Percentiles rank a stretch among this genome's conserved stretches.
phyloP scores from a whole-genome alignment of 83 land plant genomes.

The Picea mariana region DNA sequence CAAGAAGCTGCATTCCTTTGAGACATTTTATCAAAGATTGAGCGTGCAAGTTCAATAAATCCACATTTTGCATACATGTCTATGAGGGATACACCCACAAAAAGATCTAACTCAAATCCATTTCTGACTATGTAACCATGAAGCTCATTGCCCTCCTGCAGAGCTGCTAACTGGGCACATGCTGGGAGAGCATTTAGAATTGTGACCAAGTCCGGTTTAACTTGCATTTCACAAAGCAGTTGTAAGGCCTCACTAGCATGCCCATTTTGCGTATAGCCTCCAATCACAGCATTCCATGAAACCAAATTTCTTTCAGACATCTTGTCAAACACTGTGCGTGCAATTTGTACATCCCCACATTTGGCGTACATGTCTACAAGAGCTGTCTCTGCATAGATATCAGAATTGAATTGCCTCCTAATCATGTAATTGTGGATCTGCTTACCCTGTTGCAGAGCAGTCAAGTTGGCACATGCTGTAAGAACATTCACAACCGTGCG shows the following conservation, averaged over 20 bases:
- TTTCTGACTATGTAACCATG: slow-evolving; percentile 31
- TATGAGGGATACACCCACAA: slow-evolving; percentile 41
- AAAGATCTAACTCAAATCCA: slow-evolving; percentile 20
- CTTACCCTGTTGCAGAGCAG: slow-evolving; percentile 14
- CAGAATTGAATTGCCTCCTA: not conserved
- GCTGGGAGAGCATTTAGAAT: slow-evolving; percentile 34
- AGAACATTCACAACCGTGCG: slow-evolving; percentile 39
- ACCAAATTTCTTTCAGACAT: slow-evolving; percentile 30
- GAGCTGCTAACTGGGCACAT: slow-evolving; percentile 35
- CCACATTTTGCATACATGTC: slow-evolving; percentile 71
- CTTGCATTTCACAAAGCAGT: slow-evolving; percentile 22
- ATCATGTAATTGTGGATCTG: not conserved
- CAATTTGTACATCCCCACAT: not conserved
- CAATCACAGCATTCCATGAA: slow-evolving; percentile 27
- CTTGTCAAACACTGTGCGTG: slow-evolving; percentile 14
- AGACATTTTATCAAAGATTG: slow-evolving; percentile 22
- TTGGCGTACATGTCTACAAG: slow-evolving; percentile 10
- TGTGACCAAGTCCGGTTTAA: slow-evolving; percentile 32
- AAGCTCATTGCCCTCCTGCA: slow-evolving; percentile 36
- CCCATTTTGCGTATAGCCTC: slow-evolving; percentile 32
- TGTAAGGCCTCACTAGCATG: slow-evolving; percentile 23
- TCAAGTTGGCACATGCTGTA: slow-evolving; percentile 33
- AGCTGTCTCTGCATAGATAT: slow-evolving; percentile 2
- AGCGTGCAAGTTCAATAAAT: slow-evolving; percentile 25
- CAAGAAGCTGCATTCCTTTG: slow-evolving; percentile 40